phyloP scores from a whole-genome alignment of 331 rosid genomes.

The Quercus lobata region DNA sequence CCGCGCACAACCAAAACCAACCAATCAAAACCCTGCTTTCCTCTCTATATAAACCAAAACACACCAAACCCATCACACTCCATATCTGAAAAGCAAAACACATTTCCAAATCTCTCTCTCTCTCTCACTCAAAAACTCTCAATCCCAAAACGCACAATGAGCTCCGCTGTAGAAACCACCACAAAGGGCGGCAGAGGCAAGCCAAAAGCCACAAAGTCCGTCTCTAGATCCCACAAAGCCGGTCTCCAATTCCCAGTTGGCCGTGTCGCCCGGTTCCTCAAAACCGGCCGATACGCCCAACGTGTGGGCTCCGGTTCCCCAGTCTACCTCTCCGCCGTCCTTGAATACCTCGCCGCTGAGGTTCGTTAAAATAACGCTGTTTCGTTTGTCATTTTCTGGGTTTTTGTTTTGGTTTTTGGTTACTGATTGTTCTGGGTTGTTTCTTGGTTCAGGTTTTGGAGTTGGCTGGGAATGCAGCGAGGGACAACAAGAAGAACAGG shows the following conservation, averaged over 20 bases:
- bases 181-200: constrained; percentile 58
- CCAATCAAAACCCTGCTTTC: constrained; percentile 6
- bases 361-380: constrained; percentile 7
- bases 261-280: constrained; percentile 57
- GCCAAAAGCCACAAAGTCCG: constrained; percentile 36
- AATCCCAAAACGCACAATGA: neutral
- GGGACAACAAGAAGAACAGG: constrained; percentile 70
- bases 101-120: neutral
- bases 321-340: constrained; percentile 67
- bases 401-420: too few species aligned
- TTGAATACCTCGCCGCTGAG: constrained; percentile 73
- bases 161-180: neutral
- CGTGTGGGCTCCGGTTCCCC: constrained; percentile 74
- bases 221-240: constrained; percentile 59
- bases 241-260: constrained; percentile 81
- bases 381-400: too few species aligned
- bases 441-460: constrained; percentile 46
- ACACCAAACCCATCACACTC: too few species aligned
- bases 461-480: constrained; percentile 68
- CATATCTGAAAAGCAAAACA: neutral
- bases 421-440: neutral
- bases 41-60: constrained; percentile 21
- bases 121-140: neutral
- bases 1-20: neutral
- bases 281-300: constrained; percentile 51